Percentiles rank a stretch among this genome's conserved stretches.
Conservation (phyloP, 352 stramenopile genomes). For the Phytophthora fragariaefolia region DNA sequence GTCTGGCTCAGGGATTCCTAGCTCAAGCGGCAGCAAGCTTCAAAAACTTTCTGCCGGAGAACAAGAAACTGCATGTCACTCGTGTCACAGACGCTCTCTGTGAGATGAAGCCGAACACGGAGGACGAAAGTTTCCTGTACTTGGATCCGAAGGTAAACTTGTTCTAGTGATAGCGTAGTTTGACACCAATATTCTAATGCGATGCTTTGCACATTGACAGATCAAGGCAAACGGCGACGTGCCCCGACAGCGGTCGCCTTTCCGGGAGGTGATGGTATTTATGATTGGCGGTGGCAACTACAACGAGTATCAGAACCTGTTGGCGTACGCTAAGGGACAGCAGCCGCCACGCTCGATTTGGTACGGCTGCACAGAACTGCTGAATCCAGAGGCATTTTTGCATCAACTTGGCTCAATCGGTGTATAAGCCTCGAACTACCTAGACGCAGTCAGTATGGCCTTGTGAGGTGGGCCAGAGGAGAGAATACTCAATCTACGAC, state of each 20-base stretch:
- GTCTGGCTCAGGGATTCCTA: constrained; percentile 80
- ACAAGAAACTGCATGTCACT: constrained; percentile 89
- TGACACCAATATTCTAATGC: background rate
- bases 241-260: constrained; percentile 77
- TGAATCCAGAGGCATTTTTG: constrained; percentile 91
- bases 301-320: constrained; percentile 89
- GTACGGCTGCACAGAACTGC: constrained; percentile 91
- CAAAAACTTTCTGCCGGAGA: constrained; percentile 89
- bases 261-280: constrained; percentile 88
- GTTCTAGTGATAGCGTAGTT: background rate
- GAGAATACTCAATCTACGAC: background rate
- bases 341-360: constrained; percentile 74
- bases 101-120: constrained; percentile 79
- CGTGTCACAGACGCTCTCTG: constrained; percentile 85
- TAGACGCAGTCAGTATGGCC: background rate
- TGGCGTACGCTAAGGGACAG: constrained; percentile 80
- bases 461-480: background rate
- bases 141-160: constrained; percentile 79
- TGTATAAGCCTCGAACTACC: constrained; percentile 37
- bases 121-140: constrained; percentile 87
- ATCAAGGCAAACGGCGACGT: constrained; percentile 80
- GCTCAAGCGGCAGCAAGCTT: constrained; percentile 82
- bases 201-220: constrained; percentile 29
- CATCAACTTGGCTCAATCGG: constrained; percentile 80
- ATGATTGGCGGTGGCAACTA: constrained; percentile 90